Conservation (phyloP, 768 basidiomycete genomes). For the Phlegmacium glaucopus region DNA sequence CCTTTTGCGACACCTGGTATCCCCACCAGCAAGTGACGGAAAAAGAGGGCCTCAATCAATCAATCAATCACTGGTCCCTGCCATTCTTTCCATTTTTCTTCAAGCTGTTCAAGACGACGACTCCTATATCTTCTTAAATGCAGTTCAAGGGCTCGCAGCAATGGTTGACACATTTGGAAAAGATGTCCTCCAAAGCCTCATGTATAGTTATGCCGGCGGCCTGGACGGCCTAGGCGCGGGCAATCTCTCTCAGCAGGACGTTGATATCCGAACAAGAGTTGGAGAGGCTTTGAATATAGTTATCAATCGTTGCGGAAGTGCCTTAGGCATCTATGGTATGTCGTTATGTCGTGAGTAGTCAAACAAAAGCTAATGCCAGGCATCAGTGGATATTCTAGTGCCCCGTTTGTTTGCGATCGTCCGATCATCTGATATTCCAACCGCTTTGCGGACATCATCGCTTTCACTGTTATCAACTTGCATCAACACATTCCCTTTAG, state of each 20-base stretch:
- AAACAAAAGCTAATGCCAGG: background rate
- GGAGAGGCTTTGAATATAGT: constrained; percentile 85
- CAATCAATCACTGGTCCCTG: constrained; percentile 57
- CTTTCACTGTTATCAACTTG: constrained; percentile 70
- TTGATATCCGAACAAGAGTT: constrained; percentile 72
- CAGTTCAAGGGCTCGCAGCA: constrained; percentile 83
- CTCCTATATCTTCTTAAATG: constrained; percentile 93
- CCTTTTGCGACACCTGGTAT: constrained; percentile 75
- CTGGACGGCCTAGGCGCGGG: constrained; percentile 47
- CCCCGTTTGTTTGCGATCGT: constrained; percentile 69
- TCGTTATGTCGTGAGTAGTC: background rate
- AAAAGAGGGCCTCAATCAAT: constrained; percentile 17
- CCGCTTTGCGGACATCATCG: constrained; percentile 61
- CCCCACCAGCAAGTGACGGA: constrained; percentile 25
- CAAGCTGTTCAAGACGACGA: constrained; percentile 87
- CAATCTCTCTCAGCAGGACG: constrained; percentile 51
- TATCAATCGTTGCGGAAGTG: constrained; percentile 67
- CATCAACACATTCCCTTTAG: constrained; percentile 57
- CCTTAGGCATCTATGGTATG: constrained; percentile 67
- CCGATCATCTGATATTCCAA: constrained; percentile 59
- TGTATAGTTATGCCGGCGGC: constrained; percentile 61
- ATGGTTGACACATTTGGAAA: constrained; percentile 79
- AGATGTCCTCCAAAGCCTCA: constrained; percentile 63
- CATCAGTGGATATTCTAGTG: constrained; percentile 63
- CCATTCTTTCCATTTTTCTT: constrained; percentile 84